phyloP scores from a whole-genome alignment of 1,284 basidiomycete species.

The Rhodotorula sp. region DNA sequence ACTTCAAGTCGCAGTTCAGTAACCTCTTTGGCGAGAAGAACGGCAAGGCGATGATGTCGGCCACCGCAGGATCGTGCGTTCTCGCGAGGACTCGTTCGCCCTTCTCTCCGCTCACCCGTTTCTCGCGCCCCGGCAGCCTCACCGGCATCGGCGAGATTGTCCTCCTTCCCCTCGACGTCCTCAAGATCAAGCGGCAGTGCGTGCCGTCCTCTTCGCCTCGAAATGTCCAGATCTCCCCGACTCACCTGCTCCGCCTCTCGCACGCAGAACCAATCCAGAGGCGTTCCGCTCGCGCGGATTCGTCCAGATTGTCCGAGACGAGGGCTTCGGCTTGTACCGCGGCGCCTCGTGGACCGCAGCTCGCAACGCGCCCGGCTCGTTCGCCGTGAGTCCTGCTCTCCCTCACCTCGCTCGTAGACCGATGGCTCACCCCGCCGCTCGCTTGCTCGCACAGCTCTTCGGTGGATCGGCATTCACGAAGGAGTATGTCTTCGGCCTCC shows the following conservation, averaged over 20 bases:
- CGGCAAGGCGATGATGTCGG: constrained; percentile 94
- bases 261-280: constrained; percentile 73
- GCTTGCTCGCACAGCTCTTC: constrained; percentile 66
- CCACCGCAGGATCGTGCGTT: constrained; percentile 81
- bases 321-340: constrained; percentile 84
- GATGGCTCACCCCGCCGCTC: neutral
- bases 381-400: constrained; percentile 67
- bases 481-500: constrained; percentile 83
- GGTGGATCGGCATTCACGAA: constrained; percentile 94
- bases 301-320: constrained; percentile 84
- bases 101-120: neutral
- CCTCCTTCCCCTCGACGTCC: constrained; percentile 87
- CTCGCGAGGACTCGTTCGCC: too few relatives aligned
- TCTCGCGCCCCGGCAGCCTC: constrained; percentile 57
- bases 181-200: constrained; percentile 94
- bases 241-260: neutral
- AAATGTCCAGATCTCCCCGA: neutral
- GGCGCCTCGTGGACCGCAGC: constrained; percentile 99
- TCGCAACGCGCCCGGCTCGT: constrained; percentile 91
- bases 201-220: neutral
- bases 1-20: constrained; percentile 72
- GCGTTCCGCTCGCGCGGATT: constrained; percentile 91
- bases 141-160: constrained; percentile 97
- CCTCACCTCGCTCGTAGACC: neutral
- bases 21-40: constrained; percentile 88